phyloP scores from a whole-genome alignment of 768 basidiomycete genomes.

The Pulveroboletus sp. region DNA sequence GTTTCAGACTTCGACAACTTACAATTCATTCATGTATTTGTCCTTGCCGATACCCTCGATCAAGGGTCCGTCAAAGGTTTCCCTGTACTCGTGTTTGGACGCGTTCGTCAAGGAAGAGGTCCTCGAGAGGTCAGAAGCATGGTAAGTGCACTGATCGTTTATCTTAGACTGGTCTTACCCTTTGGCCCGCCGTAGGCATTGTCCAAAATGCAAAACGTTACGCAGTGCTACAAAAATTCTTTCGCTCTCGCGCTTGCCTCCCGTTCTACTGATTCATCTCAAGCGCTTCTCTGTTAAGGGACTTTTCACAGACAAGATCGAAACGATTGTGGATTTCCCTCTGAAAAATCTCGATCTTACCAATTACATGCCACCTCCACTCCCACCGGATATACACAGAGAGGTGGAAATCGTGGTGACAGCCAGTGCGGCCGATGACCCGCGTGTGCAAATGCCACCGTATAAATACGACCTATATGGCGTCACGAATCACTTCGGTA shows the following conservation, averaged over 20 bases:
- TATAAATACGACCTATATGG: constrained; percentile 93
- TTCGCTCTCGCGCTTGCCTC: constrained; percentile 87
- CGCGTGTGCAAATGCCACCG: constrained; percentile 77
- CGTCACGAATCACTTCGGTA: constrained; percentile 95
- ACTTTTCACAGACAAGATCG: constrained; percentile 92
- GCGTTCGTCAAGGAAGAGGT: constrained; percentile 88
- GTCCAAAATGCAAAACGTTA: constrained; percentile 87
- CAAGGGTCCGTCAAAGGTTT: constrained; percentile 52
- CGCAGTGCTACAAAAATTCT: constrained; percentile 83
- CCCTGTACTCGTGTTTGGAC: constrained; percentile 79
- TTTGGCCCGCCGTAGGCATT: constrained; percentile 60
- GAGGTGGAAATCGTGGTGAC: constrained; percentile 37
- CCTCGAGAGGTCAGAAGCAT: constrained; percentile 89
- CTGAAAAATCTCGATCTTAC: constrained; percentile 57
- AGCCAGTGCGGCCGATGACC: constrained; percentile 50
- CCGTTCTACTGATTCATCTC: constrained; percentile 86
- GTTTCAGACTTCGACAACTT: constrained; percentile 89
- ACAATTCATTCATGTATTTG: constrained; percentile 94
- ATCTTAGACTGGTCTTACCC: not conserved
- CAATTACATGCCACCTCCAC: constrained; percentile 79
- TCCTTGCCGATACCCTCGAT: constrained; percentile 80
- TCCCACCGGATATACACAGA: constrained; percentile 60
- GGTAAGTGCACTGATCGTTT: constrained; percentile 45
- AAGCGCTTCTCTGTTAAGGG: constrained; percentile 92
- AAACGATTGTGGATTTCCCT: constrained; percentile 92